A percentile compares a stretch with the other conserved stretches of the same genome.
Evolutionary conservation across 441 rosid genomes (phyloP).

Genomic region (Gossypium davidsonii): DNA sequence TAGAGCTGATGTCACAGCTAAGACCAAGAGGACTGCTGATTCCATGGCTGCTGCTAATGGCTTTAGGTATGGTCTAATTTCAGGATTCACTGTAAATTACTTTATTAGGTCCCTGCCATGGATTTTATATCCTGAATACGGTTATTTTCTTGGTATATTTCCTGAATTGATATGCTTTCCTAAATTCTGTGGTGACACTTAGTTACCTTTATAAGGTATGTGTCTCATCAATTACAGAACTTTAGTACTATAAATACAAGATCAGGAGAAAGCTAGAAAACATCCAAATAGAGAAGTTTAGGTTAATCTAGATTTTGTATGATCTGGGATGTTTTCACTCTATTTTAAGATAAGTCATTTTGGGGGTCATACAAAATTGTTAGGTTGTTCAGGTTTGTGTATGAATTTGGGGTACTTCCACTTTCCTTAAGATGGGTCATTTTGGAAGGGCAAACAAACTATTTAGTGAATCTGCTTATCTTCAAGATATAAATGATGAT

Average conservation of each 20-base stretch:
- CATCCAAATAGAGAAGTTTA: not conserved
- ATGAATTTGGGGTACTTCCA: not conserved
- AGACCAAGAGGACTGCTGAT: slow-evolving; percentile 65
- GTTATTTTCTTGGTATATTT: not conserved
- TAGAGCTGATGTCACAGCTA: slow-evolving; percentile 45
- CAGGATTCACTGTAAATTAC: not conserved
- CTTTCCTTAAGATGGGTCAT: not conserved
- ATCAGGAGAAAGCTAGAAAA: slow-evolving; percentile 4
- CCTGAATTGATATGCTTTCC: not conserved
- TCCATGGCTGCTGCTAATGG: slow-evolving; percentile 44
- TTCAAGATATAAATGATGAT: not conserved
- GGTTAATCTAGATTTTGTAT: not conserved
- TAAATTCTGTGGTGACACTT: not conserved
- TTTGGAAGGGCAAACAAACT: not conserved
- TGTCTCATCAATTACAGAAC: not conserved
- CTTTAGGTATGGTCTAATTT: slow-evolving; percentile 36
- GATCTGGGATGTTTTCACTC: not conserved
- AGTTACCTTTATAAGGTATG: not conserved
- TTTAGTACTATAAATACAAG: not conserved
- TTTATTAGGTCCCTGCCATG: not conserved
- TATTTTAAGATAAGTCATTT: not conserved
- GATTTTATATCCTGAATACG: not conserved
- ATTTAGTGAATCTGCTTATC: not conserved
- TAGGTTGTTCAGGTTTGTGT: not conserved
- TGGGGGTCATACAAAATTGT: not conserved